Base-by-base conservation (phyloP, 1,139 yeast genomes). In the Kurtzmaniella quercitrusa region DNA sequence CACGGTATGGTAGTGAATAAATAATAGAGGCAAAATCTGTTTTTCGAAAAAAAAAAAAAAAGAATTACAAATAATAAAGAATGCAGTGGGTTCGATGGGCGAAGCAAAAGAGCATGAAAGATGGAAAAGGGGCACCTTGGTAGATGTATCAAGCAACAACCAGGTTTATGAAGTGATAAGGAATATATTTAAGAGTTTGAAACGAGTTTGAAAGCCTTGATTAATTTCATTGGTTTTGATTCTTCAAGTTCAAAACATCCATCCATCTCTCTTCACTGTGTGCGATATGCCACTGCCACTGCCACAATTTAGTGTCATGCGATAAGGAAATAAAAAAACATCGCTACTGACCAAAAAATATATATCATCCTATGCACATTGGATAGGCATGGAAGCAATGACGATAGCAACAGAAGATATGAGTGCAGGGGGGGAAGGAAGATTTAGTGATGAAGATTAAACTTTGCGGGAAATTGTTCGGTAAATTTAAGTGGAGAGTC, bases 321-420 rank as follows among this genome's bases (percentile, higher is more conserved):
- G 39, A 37, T 37, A 37, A 37, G 39, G 32, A 37, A 26, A 9
- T 11, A 14, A 26, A 26, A 26, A 7, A 21, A 21, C 26, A 7
- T 11, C 6, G 6, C 26, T 21, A 11, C 26, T 6, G 26, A 21
- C 6, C 11, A 21, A 21, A 21, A 21, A 21, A 21, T 21, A 21
- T 21, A 11, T 7, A 21, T n/a, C n/a, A n/a, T 21, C 11, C 26
- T 6, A 21, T 21, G 26, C 9, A 6, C 26, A 21, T n/a, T n/a
- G n/a, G n/a, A 26, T 5, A 26, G n/a, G 30, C 30, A 26, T 26
- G 30, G 30, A 26, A 26, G 30, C 30, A 26, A 9, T n/a, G n/a
- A n/a, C n/a, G n/a, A n/a, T n/a, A n/a, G n/a, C n/a, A n/a, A n/a
- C n/a, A 26, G 30, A 26, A 26, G 30, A 26, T 5, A 5, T 6